phyloP scores from a whole-genome alignment of 768 basidiomycete species.

The Auricularia heimuer region DNA sequence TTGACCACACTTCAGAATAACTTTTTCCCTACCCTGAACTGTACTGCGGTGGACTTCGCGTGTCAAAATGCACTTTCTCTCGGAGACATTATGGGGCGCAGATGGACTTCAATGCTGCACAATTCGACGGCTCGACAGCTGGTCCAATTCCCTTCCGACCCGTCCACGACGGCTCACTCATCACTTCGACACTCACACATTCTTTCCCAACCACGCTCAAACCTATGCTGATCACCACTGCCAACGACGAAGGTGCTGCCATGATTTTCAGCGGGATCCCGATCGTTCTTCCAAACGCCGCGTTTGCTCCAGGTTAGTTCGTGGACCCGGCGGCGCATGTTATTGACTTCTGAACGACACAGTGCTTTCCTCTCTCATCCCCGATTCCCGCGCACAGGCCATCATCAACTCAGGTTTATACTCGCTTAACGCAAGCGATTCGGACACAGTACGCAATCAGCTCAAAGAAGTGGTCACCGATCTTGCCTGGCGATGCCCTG shows the following conservation, averaged over 20 bases:
- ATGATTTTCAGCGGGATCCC: slow-evolving; percentile 35
- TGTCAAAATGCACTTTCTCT: slow-evolving; percentile 47
- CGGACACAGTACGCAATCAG: slow-evolving; percentile 29
- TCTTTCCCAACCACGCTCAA: slow-evolving; percentile 48
- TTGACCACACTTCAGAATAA: slow-evolving; percentile 44
- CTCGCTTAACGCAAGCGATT: slow-evolving; percentile 18
- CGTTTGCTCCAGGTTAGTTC: neutral
- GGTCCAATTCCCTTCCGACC: slow-evolving; percentile 48
- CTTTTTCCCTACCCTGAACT: slow-evolving; percentile 34
- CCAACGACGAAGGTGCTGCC: slow-evolving; percentile 61
- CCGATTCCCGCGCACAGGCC: slow-evolving; percentile 26
- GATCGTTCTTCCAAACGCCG: slow-evolving; percentile 19
- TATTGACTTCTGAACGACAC: neutral
- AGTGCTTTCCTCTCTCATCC: neutral
- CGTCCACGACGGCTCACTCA: slow-evolving; percentile 53
- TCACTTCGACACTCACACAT: slow-evolving; percentile 56
- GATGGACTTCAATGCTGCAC: slow-evolving; percentile 27
- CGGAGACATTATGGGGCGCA: slow-evolving; percentile 45
- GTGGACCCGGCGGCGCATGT: neutral
- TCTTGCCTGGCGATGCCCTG: slow-evolving; percentile 58
- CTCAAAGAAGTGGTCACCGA: slow-evolving; percentile 57
- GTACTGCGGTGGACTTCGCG: slow-evolving; percentile 33
- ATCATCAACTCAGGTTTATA: slow-evolving; percentile 43
- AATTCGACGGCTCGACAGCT: slow-evolving; percentile 45
- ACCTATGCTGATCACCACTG: slow-evolving; percentile 61